Percentiles rank a stretch among this genome's conserved stretches.
These are phyloP conservation scores for Chlorociboria aeruginascens DNA, from an alignment of 495 filamentous ascomycete genomes.

Conservation along the genomic window DNA sequence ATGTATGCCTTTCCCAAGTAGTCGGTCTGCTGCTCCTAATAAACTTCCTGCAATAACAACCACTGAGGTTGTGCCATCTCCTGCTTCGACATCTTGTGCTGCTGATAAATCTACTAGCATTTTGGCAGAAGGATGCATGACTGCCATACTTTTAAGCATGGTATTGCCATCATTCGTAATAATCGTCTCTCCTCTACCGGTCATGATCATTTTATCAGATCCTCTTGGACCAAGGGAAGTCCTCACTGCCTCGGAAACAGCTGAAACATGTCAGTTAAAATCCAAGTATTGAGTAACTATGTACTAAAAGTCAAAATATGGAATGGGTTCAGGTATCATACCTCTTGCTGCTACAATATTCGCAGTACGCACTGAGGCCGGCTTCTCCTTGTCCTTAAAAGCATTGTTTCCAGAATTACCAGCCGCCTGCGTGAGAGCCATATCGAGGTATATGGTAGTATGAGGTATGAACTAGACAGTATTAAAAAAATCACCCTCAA, in stretches of 20 bases:
- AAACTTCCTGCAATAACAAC: slow-evolving; percentile 94
- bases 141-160: slow-evolving; percentile 96
- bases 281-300: neutral
- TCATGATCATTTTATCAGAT: slow-evolving; percentile 99
- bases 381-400: slow-evolving; percentile 99
- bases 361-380: slow-evolving; percentile 81
- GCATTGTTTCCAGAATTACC: slow-evolving; percentile 52
- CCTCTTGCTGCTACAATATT: slow-evolving; percentile 97
- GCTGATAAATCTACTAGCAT: slow-evolving; percentile 97
- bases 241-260: slow-evolving; percentile 93
- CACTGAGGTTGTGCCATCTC: slow-evolving; percentile 96
- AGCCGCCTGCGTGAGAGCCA: slow-evolving; percentile 51
- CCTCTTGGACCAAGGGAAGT: slow-evolving; percentile 49
- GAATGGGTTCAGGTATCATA: slow-evolving; percentile 25
- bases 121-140: slow-evolving; percentile 96
- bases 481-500: neutral
- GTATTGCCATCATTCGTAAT: slow-evolving; percentile 99
- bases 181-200: slow-evolving; percentile 88
- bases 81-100: slow-evolving; percentile 95
- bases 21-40: slow-evolving; percentile 81
- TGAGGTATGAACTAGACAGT: neutral
- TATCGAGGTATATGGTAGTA: slow-evolving; percentile 27
- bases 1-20: slow-evolving; percentile 88
- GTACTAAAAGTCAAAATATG: too few species aligned
- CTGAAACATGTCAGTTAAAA: slow-evolving; percentile 29